Base-by-base conservation (phyloP, 805 yeast genomes). In the Cyberlindnera veronae region DNA sequence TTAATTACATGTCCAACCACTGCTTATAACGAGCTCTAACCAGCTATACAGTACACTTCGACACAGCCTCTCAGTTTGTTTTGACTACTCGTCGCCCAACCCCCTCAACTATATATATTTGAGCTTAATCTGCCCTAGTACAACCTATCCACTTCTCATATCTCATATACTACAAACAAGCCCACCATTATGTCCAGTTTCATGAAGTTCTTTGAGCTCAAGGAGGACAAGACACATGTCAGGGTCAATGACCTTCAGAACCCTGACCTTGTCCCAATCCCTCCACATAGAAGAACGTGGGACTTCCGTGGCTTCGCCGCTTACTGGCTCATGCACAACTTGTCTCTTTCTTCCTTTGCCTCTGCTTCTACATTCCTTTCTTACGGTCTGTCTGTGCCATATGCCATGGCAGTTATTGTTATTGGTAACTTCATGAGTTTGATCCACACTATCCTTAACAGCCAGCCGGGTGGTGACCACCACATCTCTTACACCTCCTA, bases 401-500 rank as follows among this genome's bases (percentile, higher is more conserved):
- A 70, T 36, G 63, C 74, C 4, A 66, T 75, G 57, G 72, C 74
- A 7, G 63, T 69, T 19, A 53, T 58, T 46, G 45, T 50, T 17
- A 46, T 76, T 13, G 79, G 75, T 29, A 75, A 74, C 54, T 50
- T 69, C 9, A 42, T 76, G 14, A 71, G 75, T 16, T 58, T 69
- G 32, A 15, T 64, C 6, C 64, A 68, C 42, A 71, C 79, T 11
- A 51, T 70, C 29, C 64, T 72, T 7, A 73, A 72, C 49, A 68
- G 76, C 14, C 66, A 62, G 38, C 76, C 72, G 0, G 80, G 81
- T 37, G 55, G 60, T 22, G 68, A 71, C 34, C 75, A 70, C 60
- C 77, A 72, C 53, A 67, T 71, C 32, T 76, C 76, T 14, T 72
- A 61, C 47, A 69, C 78, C 1, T 42, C 71, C n/a, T 61, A 69